phyloP scores from a whole-genome alignment of 805 yeast genomes.

The Wickerhamomyces kurtzmanii region DNA sequence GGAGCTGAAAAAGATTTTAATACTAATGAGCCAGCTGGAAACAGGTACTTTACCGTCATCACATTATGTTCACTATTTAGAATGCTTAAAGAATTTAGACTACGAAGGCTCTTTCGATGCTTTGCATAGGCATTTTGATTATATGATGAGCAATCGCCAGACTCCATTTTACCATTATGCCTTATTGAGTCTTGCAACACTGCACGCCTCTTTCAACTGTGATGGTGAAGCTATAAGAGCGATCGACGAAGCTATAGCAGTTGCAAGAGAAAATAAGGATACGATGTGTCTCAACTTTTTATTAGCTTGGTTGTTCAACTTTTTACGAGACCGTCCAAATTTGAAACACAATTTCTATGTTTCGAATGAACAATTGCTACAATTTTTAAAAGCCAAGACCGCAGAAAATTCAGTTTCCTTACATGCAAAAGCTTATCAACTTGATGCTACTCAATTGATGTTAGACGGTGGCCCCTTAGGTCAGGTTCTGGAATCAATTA shows the following conservation, averaged over 20 bases:
- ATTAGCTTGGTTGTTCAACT: constrained; percentile 65
- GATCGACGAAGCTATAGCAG: constrained; percentile 78
- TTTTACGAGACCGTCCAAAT: constrained; percentile 58
- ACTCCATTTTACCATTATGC: constrained; percentile 71
- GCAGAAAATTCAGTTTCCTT: constrained; percentile 18
- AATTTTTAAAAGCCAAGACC: constrained; percentile 30
- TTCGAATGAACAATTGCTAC: constrained; percentile 57
- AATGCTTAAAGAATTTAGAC: constrained; percentile 46
- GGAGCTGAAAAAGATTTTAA: constrained; percentile 29
- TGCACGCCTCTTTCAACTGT: constrained; percentile 63
- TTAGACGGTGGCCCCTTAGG: constrained; percentile 38
- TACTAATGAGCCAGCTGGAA: constrained; percentile 36
- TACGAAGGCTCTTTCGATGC: constrained; percentile 45
- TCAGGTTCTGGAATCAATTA: constrained; percentile 41
- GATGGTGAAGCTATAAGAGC: constrained; percentile 56
- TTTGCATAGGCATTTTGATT: constrained; percentile 59
- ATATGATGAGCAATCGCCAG: constrained; percentile 61
- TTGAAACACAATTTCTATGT: constrained; percentile 39
- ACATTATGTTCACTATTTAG: constrained; percentile 52
- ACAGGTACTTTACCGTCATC: constrained; percentile 31
- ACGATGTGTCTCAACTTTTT: constrained; percentile 60
- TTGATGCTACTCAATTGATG: constrained; percentile 48
- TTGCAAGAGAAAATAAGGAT: constrained; percentile 82
- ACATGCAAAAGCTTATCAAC: constrained; percentile 54
- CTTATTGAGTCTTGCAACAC: constrained; percentile 55